These are phyloP conservation scores for Boletus barrowsii DNA, from an alignment of 768 basidiomycete genomes.

Conservation along the genomic window DNA sequence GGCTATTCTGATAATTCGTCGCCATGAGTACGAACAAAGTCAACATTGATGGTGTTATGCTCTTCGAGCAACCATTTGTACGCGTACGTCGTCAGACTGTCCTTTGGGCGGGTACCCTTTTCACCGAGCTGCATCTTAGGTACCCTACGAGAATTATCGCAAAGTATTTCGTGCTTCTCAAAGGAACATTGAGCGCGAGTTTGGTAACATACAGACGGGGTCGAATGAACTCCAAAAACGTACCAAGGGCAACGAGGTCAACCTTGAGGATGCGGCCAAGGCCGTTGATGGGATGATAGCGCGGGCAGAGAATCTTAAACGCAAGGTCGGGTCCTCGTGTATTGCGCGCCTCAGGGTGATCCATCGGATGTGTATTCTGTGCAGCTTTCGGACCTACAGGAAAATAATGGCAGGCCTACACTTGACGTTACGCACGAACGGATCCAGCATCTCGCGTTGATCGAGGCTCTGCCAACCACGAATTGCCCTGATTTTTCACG, in stretches of 20 bases:
- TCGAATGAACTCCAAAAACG: conserved; percentile 59
- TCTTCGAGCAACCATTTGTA: conserved; percentile 84
- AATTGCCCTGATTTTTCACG: conserved; percentile 58
- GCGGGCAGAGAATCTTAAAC: conserved; percentile 75
- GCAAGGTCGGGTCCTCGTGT: conserved; percentile 60
- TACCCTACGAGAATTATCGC: conserved; percentile 86
- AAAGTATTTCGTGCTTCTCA: conserved; percentile 84
- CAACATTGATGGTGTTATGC: conserved; percentile 68
- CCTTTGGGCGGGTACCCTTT: neutral
- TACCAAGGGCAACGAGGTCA: conserved; percentile 36
- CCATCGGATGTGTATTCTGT: conserved; percentile 13
- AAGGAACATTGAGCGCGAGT: conserved; percentile 77
- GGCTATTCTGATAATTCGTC: conserved; percentile 1
- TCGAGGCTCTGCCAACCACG: conserved; percentile 55
- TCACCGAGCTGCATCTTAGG: conserved; percentile 43
- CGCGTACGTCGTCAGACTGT: conserved; percentile 43
- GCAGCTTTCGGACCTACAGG: conserved; percentile 51
- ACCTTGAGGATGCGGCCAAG: conserved; percentile 52
- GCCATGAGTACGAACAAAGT: conserved; percentile 45
- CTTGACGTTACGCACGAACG: conserved; percentile 74
- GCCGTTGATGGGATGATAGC: conserved; percentile 74
- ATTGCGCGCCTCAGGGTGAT: conserved; percentile 8
- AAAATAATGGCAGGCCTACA: conserved; percentile 49
- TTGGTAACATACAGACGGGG: conserved; percentile 54
- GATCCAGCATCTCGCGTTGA: conserved; percentile 60